A percentile compares a stretch with the other conserved stretches of the same genome.
Conservation (phyloP, 2,329 filamentous ascomycete species). For the Diaporthe aspalathi region DNA sequence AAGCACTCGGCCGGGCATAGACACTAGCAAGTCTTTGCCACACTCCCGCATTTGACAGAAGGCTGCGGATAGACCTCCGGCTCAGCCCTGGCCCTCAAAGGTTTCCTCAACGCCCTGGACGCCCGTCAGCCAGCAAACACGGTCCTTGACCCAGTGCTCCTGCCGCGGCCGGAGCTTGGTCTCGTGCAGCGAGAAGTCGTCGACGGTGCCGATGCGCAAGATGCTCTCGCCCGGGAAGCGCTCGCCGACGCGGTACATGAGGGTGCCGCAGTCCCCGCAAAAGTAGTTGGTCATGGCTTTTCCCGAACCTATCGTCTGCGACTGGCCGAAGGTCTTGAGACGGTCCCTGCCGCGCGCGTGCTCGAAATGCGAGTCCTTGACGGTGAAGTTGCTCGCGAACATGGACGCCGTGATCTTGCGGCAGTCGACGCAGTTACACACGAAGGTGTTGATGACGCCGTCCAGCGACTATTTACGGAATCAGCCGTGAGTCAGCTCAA, state of each 20-base stretch:
- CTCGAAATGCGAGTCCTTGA: slow-evolving; percentile 56
- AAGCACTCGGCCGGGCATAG: too few species aligned
- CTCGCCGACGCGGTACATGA: background rate
- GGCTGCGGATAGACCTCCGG: background rate
- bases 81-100: background rate
- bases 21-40: too few species aligned
- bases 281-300: background rate
- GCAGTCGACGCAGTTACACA: slow-evolving; percentile 72
- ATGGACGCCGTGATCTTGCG: slow-evolving; percentile 71
- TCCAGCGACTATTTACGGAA: background rate
- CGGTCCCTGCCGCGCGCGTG: slow-evolving; percentile 59
- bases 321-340: background rate
- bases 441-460: slow-evolving; percentile 60
- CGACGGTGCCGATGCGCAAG: slow-evolving; percentile 68
- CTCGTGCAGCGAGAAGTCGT: slow-evolving; percentile 69
- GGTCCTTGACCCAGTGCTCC: slow-evolving; percentile 51
- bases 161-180: slow-evolving; percentile 63
- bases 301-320: background rate
- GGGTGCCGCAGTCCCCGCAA: background rate
- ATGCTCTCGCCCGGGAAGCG: slow-evolving; percentile 57
- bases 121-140: background rate
- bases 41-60: too few species aligned
- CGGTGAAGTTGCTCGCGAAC: slow-evolving; percentile 69
- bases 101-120: background rate
- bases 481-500: background rate